Evolutionary conservation across 2,329 filamentous ascomycete species (phyloP).

Genomic region (Chalaropsis thielavioides): DNA sequence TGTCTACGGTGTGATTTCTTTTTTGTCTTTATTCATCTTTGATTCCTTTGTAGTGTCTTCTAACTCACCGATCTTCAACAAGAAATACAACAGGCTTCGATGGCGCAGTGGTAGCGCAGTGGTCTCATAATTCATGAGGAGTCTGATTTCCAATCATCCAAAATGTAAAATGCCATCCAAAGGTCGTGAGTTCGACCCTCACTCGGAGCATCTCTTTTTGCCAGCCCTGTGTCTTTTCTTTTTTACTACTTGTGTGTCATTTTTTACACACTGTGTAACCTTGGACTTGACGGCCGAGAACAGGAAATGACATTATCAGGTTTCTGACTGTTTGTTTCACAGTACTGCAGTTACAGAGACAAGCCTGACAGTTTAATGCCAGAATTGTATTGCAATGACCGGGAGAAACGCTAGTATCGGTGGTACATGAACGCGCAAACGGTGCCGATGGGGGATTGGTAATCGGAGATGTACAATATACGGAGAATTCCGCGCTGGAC

Average conservation of each 20-base stretch:
- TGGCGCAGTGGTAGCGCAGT: conserved; percentile 17
- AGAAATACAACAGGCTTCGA: conserved; percentile 17
- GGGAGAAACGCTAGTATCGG: no score
- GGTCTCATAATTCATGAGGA: conserved; percentile 18
- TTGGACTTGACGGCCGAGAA: no score
- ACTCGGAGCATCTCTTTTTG: conserved; percentile 18
- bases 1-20: neutral
- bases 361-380: no score
- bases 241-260: neutral
- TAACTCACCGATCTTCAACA: neutral
- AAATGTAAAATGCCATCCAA: conserved; percentile 18
- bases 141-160: conserved; percentile 8
- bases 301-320: no score
- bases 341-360: no score
- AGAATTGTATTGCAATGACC: no score
- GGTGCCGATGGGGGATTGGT: no score
- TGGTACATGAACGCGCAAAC: no score
- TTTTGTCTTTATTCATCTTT: neutral
- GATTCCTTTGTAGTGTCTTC: neutral
- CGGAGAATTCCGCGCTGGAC: no score
- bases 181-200: conserved; percentile 20
- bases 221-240: conserved; percentile 14
- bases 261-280: neutral
- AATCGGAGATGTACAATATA: no score
- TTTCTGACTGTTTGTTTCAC: no score